Conservation (phyloP, 2,329 filamentous ascomycete species). For the Didymella keratinophila region DNA sequence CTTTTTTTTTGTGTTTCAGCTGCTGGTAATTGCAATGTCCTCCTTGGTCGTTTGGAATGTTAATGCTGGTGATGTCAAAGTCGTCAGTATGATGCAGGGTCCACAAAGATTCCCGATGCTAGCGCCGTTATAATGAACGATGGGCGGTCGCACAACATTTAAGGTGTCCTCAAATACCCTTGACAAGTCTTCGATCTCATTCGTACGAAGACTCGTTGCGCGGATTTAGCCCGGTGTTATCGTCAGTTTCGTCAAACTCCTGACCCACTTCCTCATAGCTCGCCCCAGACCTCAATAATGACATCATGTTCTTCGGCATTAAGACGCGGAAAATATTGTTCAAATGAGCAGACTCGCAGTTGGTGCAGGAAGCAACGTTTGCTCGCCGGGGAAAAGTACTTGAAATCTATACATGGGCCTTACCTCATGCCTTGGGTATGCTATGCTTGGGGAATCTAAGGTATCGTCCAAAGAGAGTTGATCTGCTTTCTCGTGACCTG, state of each 20-base stretch:
- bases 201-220: not conserved
- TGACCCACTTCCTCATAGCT: not conserved
- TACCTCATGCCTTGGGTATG: not conserved
- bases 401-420: not conserved
- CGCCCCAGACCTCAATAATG: conserved; percentile 1
- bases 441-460: conserved; percentile 20
- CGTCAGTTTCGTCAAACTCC: not conserved
- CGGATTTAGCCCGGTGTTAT: conserved; percentile 9
- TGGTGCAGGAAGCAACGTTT: not conserved
- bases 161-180: not conserved
- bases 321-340: not conserved
- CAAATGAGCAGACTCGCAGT: not conserved
- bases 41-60: not conserved
- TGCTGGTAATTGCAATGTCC: not conserved
- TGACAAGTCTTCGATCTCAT: not conserved
- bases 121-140: conserved; percentile 59
- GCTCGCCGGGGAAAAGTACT: not conserved
- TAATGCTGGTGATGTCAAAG: not conserved
- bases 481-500: conserved; percentile 70
- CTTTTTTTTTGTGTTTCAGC: not conserved
- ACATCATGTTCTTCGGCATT: conserved; percentile 7
- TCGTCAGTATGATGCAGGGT: conserved; percentile 16
- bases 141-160: not conserved
- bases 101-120: not conserved
- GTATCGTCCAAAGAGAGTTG: conserved; percentile 67